These are phyloP conservation scores for Pisolithus thermaeus DNA, from an alignment of 1,284 basidiomycete genomes.

Conservation along the genomic window DNA sequence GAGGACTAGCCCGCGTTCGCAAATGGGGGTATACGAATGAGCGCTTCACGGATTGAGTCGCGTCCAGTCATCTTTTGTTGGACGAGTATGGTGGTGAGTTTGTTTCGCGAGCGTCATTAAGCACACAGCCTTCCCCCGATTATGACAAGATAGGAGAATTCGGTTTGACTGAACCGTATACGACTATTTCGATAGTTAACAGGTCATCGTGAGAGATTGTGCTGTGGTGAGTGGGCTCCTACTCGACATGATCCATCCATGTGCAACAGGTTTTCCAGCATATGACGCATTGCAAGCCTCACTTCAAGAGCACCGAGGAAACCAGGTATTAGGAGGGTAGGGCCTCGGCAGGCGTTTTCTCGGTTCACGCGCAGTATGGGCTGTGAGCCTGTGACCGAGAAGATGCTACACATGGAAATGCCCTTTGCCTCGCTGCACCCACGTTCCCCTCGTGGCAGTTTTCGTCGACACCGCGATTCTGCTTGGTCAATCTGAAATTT, in stretches of 20 bases:
- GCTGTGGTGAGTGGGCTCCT: background rate
- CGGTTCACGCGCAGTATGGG: conserved; percentile 14
- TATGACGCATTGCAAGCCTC: background rate
- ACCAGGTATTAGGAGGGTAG: background rate
- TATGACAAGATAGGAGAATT: background rate
- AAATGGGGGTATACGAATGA: background rate
- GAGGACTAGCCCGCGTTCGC: background rate
- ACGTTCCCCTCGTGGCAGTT: conserved; percentile 27
- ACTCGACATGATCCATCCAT: background rate
- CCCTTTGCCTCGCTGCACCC: conserved; percentile 25
- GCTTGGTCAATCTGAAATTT: conserved; percentile 11
- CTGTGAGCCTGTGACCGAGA: conserved; percentile 13
- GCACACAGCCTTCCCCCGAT: conserved; percentile 6
- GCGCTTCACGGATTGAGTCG: conserved; percentile 3
- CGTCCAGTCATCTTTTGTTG: conserved; percentile 7
- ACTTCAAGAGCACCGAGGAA: background rate
- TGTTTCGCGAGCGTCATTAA: background rate
- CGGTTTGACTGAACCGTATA: background rate
- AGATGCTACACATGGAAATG: conserved; percentile 1
- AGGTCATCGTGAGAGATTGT: too few species aligned
- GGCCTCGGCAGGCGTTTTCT: conserved; percentile 21
- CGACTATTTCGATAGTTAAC: too few species aligned
- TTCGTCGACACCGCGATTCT: conserved; percentile 21
- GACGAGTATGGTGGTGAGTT: conserved; percentile 13
- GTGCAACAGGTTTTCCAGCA: background rate